phyloP scores from a whole-genome alignment of 176 grass and related monocot genomes.

The Chrysopogon serrulatus region DNA sequence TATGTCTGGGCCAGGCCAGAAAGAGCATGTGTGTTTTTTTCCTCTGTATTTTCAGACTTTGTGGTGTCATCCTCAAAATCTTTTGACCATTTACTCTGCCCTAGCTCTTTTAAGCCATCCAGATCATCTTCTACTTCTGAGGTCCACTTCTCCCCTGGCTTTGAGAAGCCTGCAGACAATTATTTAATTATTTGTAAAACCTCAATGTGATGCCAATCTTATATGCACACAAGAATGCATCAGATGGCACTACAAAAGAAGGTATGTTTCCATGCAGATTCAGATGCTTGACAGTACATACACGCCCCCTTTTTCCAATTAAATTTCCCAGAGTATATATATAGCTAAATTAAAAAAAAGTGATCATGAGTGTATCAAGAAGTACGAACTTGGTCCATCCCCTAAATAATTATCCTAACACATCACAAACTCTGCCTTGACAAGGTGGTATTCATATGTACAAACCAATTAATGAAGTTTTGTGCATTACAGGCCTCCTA shows the following conservation, averaged over 20 bases:
- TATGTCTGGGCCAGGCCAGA: slow-evolving; percentile 63
- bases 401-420: not conserved
- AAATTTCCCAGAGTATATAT: not conserved
- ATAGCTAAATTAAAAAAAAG: not conserved
- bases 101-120: slow-evolving; percentile 59
- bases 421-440: not conserved
- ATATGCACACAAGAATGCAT: not conserved
- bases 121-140: slow-evolving; percentile 57
- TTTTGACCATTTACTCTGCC: slow-evolving; percentile 93
- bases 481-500: not conserved
- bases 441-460: not conserved
- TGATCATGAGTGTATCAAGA: not conserved
- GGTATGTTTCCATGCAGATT: not conserved
- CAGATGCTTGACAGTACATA: not conserved
- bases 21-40: slow-evolving; percentile 53
- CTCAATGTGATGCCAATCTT: not conserved
- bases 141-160: slow-evolving; percentile 57
- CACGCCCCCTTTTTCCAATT: not conserved
- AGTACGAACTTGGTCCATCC: not conserved
- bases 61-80: slow-evolving; percentile 71
- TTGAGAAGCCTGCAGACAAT: slow-evolving; percentile 27
- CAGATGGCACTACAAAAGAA: not conserved
- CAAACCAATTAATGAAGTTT: not conserved
- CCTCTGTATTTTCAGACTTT: slow-evolving; percentile 32
- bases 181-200: not conserved